phyloP scores from a whole-genome alignment of 208 protist species.

The Crithidia sp. region DNA sequence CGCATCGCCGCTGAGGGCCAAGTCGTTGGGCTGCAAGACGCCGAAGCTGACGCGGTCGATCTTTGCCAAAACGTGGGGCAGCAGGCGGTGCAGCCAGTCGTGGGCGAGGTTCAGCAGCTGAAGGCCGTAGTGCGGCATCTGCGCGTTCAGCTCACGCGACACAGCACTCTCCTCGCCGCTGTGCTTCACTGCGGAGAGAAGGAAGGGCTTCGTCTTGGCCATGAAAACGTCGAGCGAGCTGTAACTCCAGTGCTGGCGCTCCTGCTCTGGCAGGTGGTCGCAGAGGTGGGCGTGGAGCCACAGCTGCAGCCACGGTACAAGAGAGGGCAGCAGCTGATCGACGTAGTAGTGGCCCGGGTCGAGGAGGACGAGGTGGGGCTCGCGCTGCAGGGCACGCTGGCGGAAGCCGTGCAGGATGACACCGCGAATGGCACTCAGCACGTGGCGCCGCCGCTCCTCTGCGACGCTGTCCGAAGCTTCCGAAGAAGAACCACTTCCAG shows the following conservation, averaged over 20 bases:
- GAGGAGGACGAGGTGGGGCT: slow-evolving; percentile 93
- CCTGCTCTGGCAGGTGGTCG: slow-evolving; percentile 28
- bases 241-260: slow-evolving; percentile 20
- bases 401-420: slow-evolving; percentile 74
- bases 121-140: slow-evolving; percentile 50
- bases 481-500: no score
- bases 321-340: slow-evolving; percentile 71
- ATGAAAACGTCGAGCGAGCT: slow-evolving; percentile 16
- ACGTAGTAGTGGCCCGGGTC: slow-evolving; percentile 87
- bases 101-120: slow-evolving; percentile 91
- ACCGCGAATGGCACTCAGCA: slow-evolving; percentile 34
- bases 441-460: slow-evolving; percentile 16
- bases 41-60: slow-evolving; percentile 95
- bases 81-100: slow-evolving; percentile 90
- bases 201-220: slow-evolving; percentile 41
- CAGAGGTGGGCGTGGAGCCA: slow-evolving; percentile 78
- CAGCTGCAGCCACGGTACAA: slow-evolving; percentile 89
- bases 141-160: slow-evolving; percentile 37
- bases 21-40: slow-evolving; percentile 78
- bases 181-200: slow-evolving; percentile 28
- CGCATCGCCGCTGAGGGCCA: slow-evolving; percentile 41
- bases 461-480: not conserved
- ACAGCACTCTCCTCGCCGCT: slow-evolving; percentile 22
- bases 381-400: slow-evolving; percentile 72
- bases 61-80: slow-evolving; percentile 94